Evolutionary conservation across 805 yeast species (phyloP).

Genomic region (Lachancea kluyveri): DNA sequence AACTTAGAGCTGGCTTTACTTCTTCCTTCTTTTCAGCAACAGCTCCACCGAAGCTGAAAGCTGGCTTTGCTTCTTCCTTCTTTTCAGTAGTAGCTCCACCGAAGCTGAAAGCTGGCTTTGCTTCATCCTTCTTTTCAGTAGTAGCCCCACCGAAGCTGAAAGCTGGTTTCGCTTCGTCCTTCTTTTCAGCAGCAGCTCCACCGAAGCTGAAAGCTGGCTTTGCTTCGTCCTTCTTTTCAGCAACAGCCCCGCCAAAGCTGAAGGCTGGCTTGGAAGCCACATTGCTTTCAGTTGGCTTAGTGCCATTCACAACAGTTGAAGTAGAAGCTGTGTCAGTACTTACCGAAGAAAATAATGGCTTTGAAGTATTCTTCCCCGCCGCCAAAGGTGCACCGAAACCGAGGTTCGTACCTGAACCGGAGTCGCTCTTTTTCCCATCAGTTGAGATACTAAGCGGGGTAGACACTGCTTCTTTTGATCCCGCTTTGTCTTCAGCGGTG

Average conservation of each 20-base stretch:
- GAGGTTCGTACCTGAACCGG: slow-evolving; percentile 1
- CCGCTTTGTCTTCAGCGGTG: slow-evolving; percentile 5
- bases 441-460: slow-evolving; percentile 26
- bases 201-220: slow-evolving; percentile 18
- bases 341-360: too few species aligned
- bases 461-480: slow-evolving; percentile 13
- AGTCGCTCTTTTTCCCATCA: slow-evolving; percentile 5
- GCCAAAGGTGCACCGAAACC: not conserved
- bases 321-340: too few species aligned
- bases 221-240: slow-evolving; percentile 9
- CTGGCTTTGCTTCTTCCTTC: slow-evolving; percentile 9
- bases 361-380: too few species aligned
- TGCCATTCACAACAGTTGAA: too few species aligned
- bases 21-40: slow-evolving; percentile 12
- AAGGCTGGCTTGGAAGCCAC: slow-evolving; percentile 8
- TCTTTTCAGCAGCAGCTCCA: slow-evolving; percentile 5
- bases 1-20: slow-evolving; percentile 3
- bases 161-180: slow-evolving; percentile 12
- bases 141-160: slow-evolving; percentile 15
- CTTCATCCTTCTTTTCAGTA: slow-evolving; percentile 8
- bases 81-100: slow-evolving; percentile 8
- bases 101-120: slow-evolving; percentile 14
- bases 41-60: slow-evolving; percentile 14
- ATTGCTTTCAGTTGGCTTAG: too few species aligned
- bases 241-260: slow-evolving; percentile 8